Percentiles rank a stretch among this genome's conserved stretches.
These are phyloP conservation scores for Geotrichum klebahnii DNA, from an alignment of 1,139 yeast genomes.

Conservation along the genomic window DNA sequence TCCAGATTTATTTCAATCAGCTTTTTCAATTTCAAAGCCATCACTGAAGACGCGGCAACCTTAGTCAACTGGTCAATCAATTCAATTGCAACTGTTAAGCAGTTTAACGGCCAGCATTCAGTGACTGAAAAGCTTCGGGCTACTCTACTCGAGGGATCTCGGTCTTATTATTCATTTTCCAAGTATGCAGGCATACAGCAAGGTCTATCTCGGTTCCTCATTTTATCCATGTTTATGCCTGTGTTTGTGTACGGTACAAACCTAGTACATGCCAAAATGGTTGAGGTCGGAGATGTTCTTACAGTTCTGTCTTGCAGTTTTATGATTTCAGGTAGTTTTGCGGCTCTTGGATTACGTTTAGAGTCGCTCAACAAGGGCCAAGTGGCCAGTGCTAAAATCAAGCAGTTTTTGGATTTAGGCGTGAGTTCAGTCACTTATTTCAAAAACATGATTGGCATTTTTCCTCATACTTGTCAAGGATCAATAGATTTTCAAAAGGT, in stretches of 20 bases:
- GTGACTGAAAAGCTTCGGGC: constrained; percentile 50
- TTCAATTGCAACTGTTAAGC: constrained; percentile 57
- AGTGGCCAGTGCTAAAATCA: constrained; percentile 27
- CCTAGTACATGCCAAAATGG: constrained; percentile 51
- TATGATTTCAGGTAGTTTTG: constrained; percentile 57
- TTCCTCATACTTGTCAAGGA: constrained; percentile 44
- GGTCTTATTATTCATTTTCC: constrained; percentile 47
- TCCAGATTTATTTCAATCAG: constrained; percentile 50
- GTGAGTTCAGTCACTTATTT: constrained; percentile 21
- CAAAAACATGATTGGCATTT: constrained; percentile 27
- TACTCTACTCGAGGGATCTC: constrained; percentile 46
- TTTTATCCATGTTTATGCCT: constrained; percentile 76
- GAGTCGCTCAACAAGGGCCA: constrained; percentile 32
- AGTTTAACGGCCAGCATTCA: constrained; percentile 52
- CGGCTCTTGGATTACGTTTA: constrained; percentile 28
- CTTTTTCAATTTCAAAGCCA: constrained; percentile 55
- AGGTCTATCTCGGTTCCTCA: constrained; percentile 53
- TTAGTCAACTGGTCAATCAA: constrained; percentile 66
- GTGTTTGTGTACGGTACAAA: constrained; percentile 86
- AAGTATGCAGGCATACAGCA: constrained; percentile 54
- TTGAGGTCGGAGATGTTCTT: constrained; percentile 59
- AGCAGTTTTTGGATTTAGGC: constrained; percentile 22
- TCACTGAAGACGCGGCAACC: constrained; percentile 55
- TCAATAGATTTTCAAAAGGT: constrained; percentile 51
- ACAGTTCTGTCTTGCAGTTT: constrained; percentile 82